A percentile compares a stretch with the other conserved stretches of the same genome.
Evolutionary conservation across 441 rosid species (phyloP).

Genomic region (Manihot esculenta): DNA sequence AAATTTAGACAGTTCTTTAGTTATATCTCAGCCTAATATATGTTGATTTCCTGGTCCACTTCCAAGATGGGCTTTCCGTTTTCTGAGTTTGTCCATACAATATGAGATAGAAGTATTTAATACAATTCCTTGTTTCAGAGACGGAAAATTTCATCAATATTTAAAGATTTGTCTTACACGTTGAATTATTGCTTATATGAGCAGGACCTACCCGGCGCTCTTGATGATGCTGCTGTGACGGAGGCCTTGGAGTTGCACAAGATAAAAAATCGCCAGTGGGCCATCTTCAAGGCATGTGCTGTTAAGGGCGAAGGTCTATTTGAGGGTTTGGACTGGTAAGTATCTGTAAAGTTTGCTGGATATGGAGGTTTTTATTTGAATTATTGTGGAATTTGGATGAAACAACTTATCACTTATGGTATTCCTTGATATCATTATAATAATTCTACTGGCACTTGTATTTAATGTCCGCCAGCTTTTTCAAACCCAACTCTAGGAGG

Average conservation of each 20-base stretch:
- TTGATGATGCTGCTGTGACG: conserved; percentile 75
- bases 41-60: neutral
- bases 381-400: neutral
- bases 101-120: neutral
- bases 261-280: conserved; percentile 55
- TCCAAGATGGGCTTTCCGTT: neutral
- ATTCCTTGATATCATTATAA: neutral
- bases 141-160: neutral
- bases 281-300: conserved; percentile 56
- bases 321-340: conserved; percentile 66
- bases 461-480: neutral
- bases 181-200: conserved; percentile 20
- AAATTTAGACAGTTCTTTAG: neutral
- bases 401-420: neutral
- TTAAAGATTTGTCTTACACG: neutral
- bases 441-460: neutral
- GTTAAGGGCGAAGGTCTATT: conserved; percentile 61
- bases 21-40: neutral
- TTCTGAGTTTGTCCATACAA: neutral
- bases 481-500: neutral
- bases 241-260: conserved; percentile 66
- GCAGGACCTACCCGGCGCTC: conserved; percentile 94
- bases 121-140: too few species aligned
- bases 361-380: neutral
- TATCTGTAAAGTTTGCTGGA: neutral